A percentile compares a stretch with the other conserved stretches of the same genome.
These are phyloP conservation scores for Ascodesmis nigricans DNA, from an alignment of 495 filamentous ascomycete species.

Conservation along the genomic window DNA sequence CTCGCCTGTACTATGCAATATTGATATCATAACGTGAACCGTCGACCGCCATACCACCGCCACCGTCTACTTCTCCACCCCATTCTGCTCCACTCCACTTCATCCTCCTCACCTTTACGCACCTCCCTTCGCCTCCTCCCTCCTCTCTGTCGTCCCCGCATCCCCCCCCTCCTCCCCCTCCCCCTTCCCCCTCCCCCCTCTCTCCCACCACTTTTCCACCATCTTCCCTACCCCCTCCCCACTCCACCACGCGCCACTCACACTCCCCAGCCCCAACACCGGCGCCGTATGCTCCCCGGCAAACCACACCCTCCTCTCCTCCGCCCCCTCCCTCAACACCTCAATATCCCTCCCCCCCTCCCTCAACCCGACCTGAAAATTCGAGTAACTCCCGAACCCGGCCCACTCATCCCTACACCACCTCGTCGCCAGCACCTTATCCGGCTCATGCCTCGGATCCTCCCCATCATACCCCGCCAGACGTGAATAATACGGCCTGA, in stretches of 20 bases:
- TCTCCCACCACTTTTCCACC: slow-evolving; percentile 22
- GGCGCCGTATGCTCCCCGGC: slow-evolving; percentile 89
- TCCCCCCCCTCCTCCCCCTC: too few relatives aligned
- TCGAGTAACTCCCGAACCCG: slow-evolving; percentile 75
- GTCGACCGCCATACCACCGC: too few relatives aligned
- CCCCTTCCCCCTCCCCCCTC: not conserved
- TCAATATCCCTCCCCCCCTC: slow-evolving; percentile 54
- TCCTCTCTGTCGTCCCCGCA: slow-evolving; percentile 1
- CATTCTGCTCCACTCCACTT: too few relatives aligned
- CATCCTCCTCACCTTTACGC: too few relatives aligned
- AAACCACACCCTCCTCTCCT: slow-evolving; percentile 58
- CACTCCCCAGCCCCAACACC: slow-evolving; percentile 69
- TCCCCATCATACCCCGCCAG: slow-evolving; percentile 39
- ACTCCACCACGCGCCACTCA: slow-evolving; percentile 80
- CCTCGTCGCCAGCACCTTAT: slow-evolving; percentile 41
- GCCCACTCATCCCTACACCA: slow-evolving; percentile 71
- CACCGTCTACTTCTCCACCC: not conserved
- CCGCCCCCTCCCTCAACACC: slow-evolving; percentile 45
- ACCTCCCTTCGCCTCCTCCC: not conserved
- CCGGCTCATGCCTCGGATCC: slow-evolving; percentile 38
- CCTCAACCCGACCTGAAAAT: slow-evolving; percentile 60
- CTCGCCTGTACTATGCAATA: too few relatives aligned
- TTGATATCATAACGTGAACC: too few relatives aligned
- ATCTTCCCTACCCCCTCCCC: slow-evolving; percentile 56
- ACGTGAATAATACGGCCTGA: slow-evolving; percentile 53